Percentiles rank a stretch among this genome's conserved stretches.
phyloP scores from a whole-genome alignment of 352 stramenopile genomes.

The Phytophthora kernoviae region DNA sequence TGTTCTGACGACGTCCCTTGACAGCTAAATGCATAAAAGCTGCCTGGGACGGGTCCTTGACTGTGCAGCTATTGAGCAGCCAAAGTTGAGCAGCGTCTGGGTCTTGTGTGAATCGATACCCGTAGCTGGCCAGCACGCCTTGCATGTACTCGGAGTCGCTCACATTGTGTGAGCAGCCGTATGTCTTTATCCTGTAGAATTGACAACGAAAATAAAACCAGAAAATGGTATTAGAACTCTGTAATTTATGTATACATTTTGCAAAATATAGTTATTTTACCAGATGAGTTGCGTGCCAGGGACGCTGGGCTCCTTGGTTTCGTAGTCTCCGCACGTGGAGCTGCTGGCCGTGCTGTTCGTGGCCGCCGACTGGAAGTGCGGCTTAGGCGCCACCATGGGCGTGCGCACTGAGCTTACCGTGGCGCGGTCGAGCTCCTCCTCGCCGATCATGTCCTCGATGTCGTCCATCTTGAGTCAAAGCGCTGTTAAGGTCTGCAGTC shows the following conservation, averaged over 20 bases:
- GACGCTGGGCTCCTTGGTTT: conserved; percentile 31
- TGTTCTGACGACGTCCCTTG: conserved; percentile 78
- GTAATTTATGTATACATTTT: conserved; percentile 1
- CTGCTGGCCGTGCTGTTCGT: conserved; percentile 29
- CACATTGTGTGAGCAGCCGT: conserved; percentile 94
- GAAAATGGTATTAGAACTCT: background rate
- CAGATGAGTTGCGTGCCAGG: conserved; percentile 80
- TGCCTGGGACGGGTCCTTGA: conserved; percentile 92
- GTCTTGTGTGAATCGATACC: conserved; percentile 86
- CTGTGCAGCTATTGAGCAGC: conserved; percentile 93
- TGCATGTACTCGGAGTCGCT: conserved; percentile 95
- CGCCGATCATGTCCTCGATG: conserved; percentile 84
- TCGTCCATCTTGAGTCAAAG: conserved; percentile 65
- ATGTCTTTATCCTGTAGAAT: conserved; percentile 91
- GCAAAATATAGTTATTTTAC: conserved; percentile 14
- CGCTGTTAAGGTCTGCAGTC: background rate
- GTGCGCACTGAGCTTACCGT: conserved; percentile 44
- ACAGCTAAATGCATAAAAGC: conserved; percentile 90
- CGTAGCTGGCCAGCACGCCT: conserved; percentile 88
- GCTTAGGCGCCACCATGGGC: conserved; percentile 73
- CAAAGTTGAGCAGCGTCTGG: conserved; percentile 84
- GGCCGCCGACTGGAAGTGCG: conserved; percentile 27
- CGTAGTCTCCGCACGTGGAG: conserved; percentile 17
- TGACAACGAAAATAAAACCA: background rate
- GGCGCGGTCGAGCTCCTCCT: conserved; percentile 68